Base-by-base conservation (phyloP, 176 grass and related monocot species). In the Zoysia japonica region DNA sequence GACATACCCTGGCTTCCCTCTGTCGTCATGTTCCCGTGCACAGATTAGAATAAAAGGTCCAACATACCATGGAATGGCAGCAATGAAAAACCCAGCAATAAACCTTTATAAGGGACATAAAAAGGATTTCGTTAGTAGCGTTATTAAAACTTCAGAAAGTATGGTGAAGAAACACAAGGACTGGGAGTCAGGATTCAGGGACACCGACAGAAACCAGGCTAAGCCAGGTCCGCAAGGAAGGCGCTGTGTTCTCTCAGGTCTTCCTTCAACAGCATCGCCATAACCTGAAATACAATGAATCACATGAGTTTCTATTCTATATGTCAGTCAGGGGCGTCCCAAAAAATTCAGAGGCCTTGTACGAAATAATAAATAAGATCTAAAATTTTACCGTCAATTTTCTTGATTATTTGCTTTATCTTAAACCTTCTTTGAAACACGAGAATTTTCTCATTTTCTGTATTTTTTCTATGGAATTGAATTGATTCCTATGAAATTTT, bases 51-150 rank as follows among this genome's bases (percentile, higher is more conserved):
- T 45, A 59, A 97, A 94, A 77, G 91, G 91, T 81, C 94, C 94
- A 54, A 94, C 16, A 61, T 94, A 97, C 94, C 94, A 97, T 51
- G 94, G 94, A 84, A 97, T 85, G 75, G 94, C 91, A 75, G 94
- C 94, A 57, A 97, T 43, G 85, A 97, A 92, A 79, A 97, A 97
- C 12, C 94, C 94, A 9, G 68, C 14, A 72, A 97, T 80, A 73
- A 97, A 97, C 89, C 94, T 97, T 84, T 77, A 43, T 2, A 10
- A 52, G 77, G 17, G 72, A 67, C 50, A 77, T 20, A 81, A 74
- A 11, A 13, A 13, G 49, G 49, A 80, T 12, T 79, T 45, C 3
- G 49, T 86, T 9, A 89, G 87, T 9, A 42, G 37, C 47, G 2
- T 28, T 12, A 7, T 62, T 45, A 71, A 63, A 63, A 79, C 43